Evolutionary conservation across 2,329 filamentous ascomycete species (phyloP).

Genomic region (Arthrinium phaeospermum): DNA sequence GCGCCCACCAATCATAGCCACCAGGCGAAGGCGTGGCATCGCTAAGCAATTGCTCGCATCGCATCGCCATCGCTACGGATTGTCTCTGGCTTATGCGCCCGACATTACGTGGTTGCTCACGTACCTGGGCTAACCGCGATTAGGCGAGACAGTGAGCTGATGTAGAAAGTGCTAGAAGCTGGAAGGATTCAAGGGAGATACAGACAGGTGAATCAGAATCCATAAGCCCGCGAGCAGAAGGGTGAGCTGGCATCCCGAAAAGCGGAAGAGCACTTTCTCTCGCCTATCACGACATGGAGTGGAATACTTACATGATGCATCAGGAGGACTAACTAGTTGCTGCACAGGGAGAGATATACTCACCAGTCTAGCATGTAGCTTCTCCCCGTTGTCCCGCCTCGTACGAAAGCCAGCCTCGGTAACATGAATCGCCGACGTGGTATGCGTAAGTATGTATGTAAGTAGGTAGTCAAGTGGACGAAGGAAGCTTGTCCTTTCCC

Average conservation of each 20-base stretch:
- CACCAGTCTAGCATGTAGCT: background rate
- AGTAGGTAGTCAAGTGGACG: background rate
- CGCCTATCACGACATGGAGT: constrained; percentile 8
- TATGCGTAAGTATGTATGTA: background rate
- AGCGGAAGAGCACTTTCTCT: constrained; percentile 6
- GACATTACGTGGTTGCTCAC: constrained; percentile 14
- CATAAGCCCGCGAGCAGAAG: background rate
- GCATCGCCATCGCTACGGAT: constrained; percentile 8
- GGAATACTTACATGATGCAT: background rate
- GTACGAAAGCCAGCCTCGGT: background rate
- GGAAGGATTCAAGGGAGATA: background rate
- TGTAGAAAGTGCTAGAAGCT: constrained; percentile 13
- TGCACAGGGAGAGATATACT: background rate
- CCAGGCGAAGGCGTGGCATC: constrained; percentile 1
- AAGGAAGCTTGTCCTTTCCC: constrained; percentile 16
- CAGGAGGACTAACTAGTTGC: background rate
- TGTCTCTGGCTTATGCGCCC: constrained; percentile 12
- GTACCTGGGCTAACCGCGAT: constrained; percentile 14
- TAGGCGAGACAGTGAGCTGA: constrained; percentile 13
- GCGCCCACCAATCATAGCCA: constrained; percentile 13
- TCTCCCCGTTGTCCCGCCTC: background rate
- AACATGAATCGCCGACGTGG: constrained; percentile 5
- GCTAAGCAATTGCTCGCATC: constrained; percentile 16
- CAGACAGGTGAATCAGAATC: constrained; percentile 6
- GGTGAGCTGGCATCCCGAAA: constrained; percentile 14